Percentiles rank a stretch among this genome's conserved stretches.
Conservation (phyloP, 2,329 filamentous ascomycete genomes). For the Venturia nashicola region DNA sequence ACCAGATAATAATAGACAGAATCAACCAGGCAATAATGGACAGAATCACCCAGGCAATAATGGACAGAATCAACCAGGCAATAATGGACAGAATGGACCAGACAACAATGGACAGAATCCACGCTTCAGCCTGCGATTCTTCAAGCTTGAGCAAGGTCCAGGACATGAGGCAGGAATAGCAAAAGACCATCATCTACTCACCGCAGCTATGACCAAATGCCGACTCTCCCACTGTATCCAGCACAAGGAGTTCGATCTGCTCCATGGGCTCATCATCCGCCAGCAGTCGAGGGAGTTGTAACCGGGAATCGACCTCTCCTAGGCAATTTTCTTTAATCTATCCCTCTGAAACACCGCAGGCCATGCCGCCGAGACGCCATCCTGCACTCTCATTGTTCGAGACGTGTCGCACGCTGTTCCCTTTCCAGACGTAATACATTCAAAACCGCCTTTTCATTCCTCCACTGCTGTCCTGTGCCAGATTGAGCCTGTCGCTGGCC, state of each 20-base stretch:
- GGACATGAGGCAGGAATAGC: background rate
- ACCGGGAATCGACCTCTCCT: constrained; percentile 4
- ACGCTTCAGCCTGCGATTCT: too few relatives aligned
- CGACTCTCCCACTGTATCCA: constrained; percentile 1
- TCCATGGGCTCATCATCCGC: background rate
- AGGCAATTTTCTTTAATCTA: background rate
- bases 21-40: background rate
- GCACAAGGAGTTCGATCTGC: background rate
- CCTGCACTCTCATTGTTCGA: constrained; percentile 4
- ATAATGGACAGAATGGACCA: background rate
- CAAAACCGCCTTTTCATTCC: constrained; percentile 1
- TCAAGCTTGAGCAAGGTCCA: too few relatives aligned
- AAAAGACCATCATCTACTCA: background rate
- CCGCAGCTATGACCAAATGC: background rate
- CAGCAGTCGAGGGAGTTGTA: background rate
- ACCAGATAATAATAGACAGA: too few relatives aligned
- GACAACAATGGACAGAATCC: background rate
- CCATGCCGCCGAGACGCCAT: constrained; percentile 3
- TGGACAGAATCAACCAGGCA: too few relatives aligned
- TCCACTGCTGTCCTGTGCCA: background rate
- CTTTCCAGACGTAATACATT: background rate
- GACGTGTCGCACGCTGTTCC: constrained; percentile 1
- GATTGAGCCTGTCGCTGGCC: background rate
- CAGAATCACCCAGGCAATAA: too few relatives aligned
- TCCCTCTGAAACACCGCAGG: background rate